Base-by-base conservation (phyloP, 2,329 filamentous ascomycete genomes). In the Stachybotrys elegans region DNA sequence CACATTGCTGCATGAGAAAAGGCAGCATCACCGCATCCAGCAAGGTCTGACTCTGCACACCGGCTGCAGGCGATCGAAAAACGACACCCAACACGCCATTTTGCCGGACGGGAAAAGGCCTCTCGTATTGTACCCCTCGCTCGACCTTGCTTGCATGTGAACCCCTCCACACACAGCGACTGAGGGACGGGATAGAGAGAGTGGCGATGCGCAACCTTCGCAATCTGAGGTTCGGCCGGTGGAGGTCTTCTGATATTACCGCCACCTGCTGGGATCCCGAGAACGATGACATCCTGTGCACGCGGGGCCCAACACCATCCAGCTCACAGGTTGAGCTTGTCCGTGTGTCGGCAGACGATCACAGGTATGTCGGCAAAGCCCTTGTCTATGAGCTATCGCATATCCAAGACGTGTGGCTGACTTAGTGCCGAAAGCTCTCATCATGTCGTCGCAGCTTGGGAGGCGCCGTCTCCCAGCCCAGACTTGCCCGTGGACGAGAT, bases 231-330 rank as follows among this genome's bases (percentile, higher is more conserved):
- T 83, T 87, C 62, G 76, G 78, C 55, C 73, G 79, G 61, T 83
- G 83, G 69, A 76, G 82, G 51, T 72, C 76, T 42, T 65, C 75
- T 50, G 73, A 79, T 48, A 73, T 93, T 57, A 85, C 88, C 43
- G 84, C 89, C 22, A 81, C 84, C 45, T 86, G 89, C 58, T 97
- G 92, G 92, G 90, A 97, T 68, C 77, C 84, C 40, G 76, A 82
- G 48, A 82, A 79, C 51, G 86, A 93, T 64, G 81, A 87, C 48
- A 67, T 93, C 43, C 75, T 98, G 56, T 91, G 86, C 68, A 83
- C 88, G 43, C 85, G 92, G 72, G 92, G 93, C 7, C 93, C 92
- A 50, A 84, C 82, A 4, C 71, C 79, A 60, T 71, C 77, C 54
- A 81, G 81, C 61, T 73, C 84, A 45, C 72, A 82, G 42, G 86